Evolutionary conservation across 176 grass and related monocot species (phyloP).

Genomic region (Calamus simplicifolius): DNA sequence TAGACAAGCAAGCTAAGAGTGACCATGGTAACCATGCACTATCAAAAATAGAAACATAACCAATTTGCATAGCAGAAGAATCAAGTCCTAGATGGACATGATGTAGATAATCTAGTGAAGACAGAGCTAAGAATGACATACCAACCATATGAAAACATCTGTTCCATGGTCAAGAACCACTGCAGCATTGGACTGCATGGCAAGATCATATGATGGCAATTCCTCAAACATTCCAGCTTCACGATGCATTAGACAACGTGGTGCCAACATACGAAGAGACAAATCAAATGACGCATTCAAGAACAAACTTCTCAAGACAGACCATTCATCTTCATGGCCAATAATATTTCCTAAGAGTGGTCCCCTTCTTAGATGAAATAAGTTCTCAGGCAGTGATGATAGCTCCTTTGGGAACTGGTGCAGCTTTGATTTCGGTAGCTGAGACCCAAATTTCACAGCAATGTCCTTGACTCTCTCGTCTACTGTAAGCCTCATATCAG

Average conservation of each 20-base stretch:
- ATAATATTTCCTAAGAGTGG: constrained; percentile 92
- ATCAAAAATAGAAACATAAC: no score
- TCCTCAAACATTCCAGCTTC: constrained; percentile 97
- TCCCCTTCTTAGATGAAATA: constrained; percentile 94
- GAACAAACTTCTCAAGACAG: constrained; percentile 80
- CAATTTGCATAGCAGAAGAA: no score
- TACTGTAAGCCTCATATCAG: constrained; percentile 55
- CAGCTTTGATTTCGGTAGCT: constrained; percentile 75
- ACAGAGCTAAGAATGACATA: constrained; percentile 37
- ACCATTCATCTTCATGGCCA: constrained; percentile 92
- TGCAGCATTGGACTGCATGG: constrained; percentile 82
- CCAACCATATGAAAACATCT: constrained; percentile 99
- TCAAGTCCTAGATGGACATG: not conserved
- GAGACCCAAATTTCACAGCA: constrained; percentile 75
- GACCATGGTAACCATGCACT: not conserved
- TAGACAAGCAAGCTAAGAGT: no score
- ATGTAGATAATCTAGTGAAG: not conserved
- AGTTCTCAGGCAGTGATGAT: constrained; percentile 63
- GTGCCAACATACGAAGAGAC: constrained; percentile 78
- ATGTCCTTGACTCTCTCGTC: constrained; percentile 94
- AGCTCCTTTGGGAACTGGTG: constrained; percentile 81
- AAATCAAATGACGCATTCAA: constrained; percentile 83
- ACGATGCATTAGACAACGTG: constrained; percentile 82
- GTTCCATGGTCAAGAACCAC: constrained; percentile 98
- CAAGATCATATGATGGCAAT: constrained; percentile 88